Base-by-base conservation (phyloP, 2,329 filamentous ascomycete species). In the Fusarium piperis region DNA sequence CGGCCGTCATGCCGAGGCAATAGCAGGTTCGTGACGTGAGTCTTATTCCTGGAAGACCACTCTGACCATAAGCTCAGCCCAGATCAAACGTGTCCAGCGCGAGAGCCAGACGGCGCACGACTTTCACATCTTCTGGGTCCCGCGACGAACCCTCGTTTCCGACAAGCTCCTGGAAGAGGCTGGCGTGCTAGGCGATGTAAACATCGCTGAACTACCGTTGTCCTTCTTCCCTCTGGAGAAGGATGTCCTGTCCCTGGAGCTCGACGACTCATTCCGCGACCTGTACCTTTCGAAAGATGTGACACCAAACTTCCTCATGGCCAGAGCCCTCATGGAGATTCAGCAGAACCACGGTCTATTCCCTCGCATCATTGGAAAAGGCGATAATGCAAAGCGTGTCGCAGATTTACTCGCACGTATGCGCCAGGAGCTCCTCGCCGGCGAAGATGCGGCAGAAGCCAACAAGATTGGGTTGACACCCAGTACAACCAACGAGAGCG, bases 101-200 rank as follows among this genome's bases (percentile, higher is more conserved):
- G 94, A 96, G 81, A 95, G 93, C 79, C 92, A 94, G 77, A 93
- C 92, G 52, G 93, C 94, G 74, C 96, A 99, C 88, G 95, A 99
- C 76, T 97, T 98, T 79, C 95, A 95, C 70, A 92, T 99, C 75
- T 95, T 98, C 79, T 98, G 96, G 93, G 93, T 97, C 44, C 95
- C 97, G 7, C 91, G 96, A 64, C 92, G 96, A 68, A 98, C 96
- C 5, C 86, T 97, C 61, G 92, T 98, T 61, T 96, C 94, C 74
- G 94, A 98, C 80, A 92, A 94, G 79, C 89, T 98, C 55, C 87
- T 99, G 39, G 96, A 99, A 81, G 94, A 97, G 78, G 92, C 94
- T 39, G 96, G 95, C 28, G 94, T 99, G 15, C 87, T 98, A 55
- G 97, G 96, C 64, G 96, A 99, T 80, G 92, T 95, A 69, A 98